These are phyloP conservation scores for Plectranthus barbatus DNA, from an alignment of 257 asterid species.

Conservation along the genomic window DNA sequence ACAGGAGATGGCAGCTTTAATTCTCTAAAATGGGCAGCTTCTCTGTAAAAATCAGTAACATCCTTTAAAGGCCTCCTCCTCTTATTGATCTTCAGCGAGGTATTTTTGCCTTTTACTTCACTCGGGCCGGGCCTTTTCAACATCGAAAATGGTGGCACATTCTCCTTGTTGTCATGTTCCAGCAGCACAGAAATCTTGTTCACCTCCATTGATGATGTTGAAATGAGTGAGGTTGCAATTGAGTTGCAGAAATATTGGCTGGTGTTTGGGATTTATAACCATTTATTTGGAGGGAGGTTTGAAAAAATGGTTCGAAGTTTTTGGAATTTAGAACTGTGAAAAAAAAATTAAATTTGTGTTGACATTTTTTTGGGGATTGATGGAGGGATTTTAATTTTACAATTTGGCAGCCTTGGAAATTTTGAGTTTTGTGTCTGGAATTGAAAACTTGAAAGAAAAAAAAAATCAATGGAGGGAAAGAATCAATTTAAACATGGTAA, in stretches of 20 bases:
- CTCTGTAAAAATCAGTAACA: slow-evolving; percentile 28
- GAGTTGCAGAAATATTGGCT: neutral
- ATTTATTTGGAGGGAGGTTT: slow-evolving; percentile 19
- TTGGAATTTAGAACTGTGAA: neutral
- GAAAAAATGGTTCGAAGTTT: neutral
- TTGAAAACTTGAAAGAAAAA: neutral
- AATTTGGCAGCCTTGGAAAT: neutral
- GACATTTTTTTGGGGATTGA: neutral
- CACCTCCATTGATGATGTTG: slow-evolving; percentile 20
- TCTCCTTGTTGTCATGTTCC: slow-evolving; percentile 39
- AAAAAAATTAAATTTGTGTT: neutral
- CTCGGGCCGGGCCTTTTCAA: neutral
- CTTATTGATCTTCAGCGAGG: neutral
- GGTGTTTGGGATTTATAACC: neutral
- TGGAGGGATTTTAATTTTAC: slow-evolving; percentile 14
- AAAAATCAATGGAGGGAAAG: neutral
- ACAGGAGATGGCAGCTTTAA: neutral
- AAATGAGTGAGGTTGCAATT: neutral
- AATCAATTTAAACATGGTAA: neutral
- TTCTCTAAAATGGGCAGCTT: neutral
- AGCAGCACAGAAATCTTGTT: neutral
- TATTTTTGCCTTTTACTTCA: neutral
- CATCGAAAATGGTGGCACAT: slow-evolving; percentile 20
- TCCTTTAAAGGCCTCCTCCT: slow-evolving; percentile 36
- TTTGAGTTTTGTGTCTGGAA: neutral